These are phyloP conservation scores for Marvania coccoides DNA, from an alignment of 139 green algal species.

Conservation along the genomic window DNA sequence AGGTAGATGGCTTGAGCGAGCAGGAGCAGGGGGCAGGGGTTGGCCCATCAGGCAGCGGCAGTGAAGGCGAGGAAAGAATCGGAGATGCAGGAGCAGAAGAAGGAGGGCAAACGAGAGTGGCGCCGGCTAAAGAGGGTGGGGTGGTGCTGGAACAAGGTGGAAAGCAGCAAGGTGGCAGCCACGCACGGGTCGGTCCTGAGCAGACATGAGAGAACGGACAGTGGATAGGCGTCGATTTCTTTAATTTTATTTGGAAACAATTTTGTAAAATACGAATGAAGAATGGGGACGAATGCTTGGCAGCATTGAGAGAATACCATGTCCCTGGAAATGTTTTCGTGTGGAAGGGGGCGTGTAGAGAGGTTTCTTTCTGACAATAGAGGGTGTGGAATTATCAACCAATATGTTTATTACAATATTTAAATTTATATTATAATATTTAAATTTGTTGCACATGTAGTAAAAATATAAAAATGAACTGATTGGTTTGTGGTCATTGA, in stretches of 20 bases:
- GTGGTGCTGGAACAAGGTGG: neutral
- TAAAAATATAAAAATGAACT: no score
- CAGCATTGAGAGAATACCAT: no score
- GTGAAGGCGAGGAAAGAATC: neutral
- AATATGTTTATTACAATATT: no score
- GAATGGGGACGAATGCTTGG: no score
- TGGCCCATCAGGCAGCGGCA: no score
- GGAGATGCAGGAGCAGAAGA: neutral
- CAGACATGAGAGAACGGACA: neutral
- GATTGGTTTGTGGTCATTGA: no score
- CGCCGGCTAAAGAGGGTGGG: neutral
- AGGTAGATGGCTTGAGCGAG: no score
- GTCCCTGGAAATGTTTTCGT: no score
- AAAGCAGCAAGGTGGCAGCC: neutral
- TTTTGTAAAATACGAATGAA: neutral
- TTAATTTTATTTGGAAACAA: neutral
- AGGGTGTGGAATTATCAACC: neutral
- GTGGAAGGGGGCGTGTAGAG: neutral
- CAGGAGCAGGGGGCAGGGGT: no score
- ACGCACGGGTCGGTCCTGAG: neutral
- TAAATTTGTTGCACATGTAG: no score
- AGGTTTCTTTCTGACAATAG: neutral
- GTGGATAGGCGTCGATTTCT: neutral
- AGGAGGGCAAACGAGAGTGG: neutral
- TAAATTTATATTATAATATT: no score